A percentile compares a stretch with the other conserved stretches of the same genome.
phyloP scores from a whole-genome alignment of 2,329 filamentous ascomycete species.

The Penicillium sp. region DNA sequence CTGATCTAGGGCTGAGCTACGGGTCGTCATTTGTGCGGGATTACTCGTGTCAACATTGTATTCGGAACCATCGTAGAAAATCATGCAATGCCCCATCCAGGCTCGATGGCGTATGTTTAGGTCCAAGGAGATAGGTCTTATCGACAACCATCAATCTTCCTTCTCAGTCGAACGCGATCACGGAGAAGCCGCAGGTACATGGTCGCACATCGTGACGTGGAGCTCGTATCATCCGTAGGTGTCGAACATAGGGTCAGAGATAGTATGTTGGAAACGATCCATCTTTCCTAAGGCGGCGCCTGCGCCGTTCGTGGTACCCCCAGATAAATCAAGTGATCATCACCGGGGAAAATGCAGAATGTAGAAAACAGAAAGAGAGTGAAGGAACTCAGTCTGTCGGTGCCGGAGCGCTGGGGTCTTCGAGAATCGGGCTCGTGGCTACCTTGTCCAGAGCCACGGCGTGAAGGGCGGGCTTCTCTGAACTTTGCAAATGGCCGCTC shows the following conservation, averaged over 20 bases:
- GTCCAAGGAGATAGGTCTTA: neutral
- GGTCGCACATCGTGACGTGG: neutral
- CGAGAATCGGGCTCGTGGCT: constrained; percentile 38
- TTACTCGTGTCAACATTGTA: neutral
- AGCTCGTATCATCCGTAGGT: neutral
- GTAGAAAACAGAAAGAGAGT: neutral
- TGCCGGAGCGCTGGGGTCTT: constrained; percentile 14
- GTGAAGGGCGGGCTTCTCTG: constrained; percentile 77
- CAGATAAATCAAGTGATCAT: neutral
- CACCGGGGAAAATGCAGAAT: constrained; percentile 4
- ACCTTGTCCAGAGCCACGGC: constrained; percentile 78
- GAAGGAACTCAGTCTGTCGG: constrained; percentile 10
- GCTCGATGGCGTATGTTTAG: neutral
- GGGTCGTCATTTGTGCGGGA: neutral
- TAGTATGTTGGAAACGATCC: neutral
- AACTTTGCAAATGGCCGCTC: constrained; percentile 55
- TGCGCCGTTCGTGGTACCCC: constrained; percentile 14
- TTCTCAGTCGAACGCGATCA: neutral
- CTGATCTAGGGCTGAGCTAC: neutral
- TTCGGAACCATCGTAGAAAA: neutral
- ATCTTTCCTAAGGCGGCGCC: constrained; percentile 13
- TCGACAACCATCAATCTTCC: neutral
- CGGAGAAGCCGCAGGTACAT: neutral
- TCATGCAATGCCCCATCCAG: neutral
- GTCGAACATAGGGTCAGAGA: neutral